phyloP scores from a whole-genome alignment of 2,329 filamentous ascomycete species.

The Cladosporium sp. region DNA sequence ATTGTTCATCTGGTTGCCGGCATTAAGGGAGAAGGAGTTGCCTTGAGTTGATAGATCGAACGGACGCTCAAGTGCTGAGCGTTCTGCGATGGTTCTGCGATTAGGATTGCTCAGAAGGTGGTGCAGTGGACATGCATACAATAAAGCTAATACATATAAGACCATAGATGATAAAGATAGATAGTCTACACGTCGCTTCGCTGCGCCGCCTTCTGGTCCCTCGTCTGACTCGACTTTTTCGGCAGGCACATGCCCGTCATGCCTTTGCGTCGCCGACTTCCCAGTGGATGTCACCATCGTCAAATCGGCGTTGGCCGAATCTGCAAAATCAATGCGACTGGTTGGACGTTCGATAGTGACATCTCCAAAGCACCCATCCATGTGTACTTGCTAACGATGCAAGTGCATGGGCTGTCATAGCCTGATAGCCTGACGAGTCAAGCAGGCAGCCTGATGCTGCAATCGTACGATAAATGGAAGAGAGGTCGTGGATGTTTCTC shows the following conservation, averaged over 20 bases:
- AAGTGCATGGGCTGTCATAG: too few species aligned
- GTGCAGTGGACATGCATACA: neutral
- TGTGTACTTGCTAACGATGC: too few species aligned
- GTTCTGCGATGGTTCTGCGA: neutral
- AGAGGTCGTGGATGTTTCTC: too few species aligned
- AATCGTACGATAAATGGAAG: too few species aligned
- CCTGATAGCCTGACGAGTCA: too few species aligned
- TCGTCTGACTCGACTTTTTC: neutral
- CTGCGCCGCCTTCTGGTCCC: neutral
- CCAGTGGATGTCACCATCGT: too few species aligned
- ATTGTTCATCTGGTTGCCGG: slow-evolving; percentile 35
- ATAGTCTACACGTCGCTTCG: neutral
- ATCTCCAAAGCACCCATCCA: too few species aligned
- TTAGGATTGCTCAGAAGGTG: neutral
- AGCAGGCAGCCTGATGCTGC: too few species aligned
- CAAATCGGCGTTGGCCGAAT: too few species aligned
- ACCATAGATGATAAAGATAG: neutral
- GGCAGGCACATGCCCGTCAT: neutral
- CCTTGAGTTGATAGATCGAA: neutral
- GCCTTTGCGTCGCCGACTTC: neutral
- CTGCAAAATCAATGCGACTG: too few species aligned
- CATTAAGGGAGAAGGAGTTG: slow-evolving; percentile 23
- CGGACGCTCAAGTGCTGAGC: slow-evolving; percentile 4
- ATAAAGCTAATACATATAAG: neutral
- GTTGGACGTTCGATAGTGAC: too few species aligned